Evolutionary conservation across 2,329 filamentous ascomycete species (phyloP).

Genomic region (Monosporascus sp.): DNA sequence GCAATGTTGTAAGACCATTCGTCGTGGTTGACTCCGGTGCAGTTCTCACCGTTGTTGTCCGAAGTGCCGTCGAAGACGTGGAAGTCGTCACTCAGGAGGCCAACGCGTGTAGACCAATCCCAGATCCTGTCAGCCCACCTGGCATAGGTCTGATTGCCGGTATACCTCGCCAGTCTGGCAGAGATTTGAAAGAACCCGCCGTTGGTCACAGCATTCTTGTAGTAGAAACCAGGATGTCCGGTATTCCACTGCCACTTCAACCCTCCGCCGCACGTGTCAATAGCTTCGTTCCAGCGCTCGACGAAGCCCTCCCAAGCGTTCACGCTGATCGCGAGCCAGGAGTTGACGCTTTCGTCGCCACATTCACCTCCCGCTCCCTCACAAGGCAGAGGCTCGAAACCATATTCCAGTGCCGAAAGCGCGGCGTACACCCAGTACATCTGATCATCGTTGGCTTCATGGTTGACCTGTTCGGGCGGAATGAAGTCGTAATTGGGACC

Average conservation of each 20-base stretch:
- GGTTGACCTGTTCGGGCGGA: constrained; percentile 13
- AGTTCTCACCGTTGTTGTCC: constrained; percentile 26
- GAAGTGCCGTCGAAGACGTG: constrained; percentile 33
- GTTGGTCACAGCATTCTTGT: constrained; percentile 40
- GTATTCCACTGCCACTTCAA: constrained; percentile 56
- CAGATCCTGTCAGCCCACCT: constrained; percentile 53
- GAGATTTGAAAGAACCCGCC: constrained; percentile 31
- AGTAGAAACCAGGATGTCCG: constrained; percentile 52
- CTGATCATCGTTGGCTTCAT: constrained; percentile 42
- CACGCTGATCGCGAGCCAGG: constrained; percentile 43
- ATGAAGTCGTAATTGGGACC: constrained; percentile 19
- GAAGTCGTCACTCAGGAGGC: constrained; percentile 31
- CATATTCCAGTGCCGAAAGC: constrained; percentile 40
- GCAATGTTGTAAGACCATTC: constrained; percentile 41
- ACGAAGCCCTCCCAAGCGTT: constrained; percentile 46
- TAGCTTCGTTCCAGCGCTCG: constrained; percentile 49
- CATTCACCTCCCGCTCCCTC: constrained; percentile 19
- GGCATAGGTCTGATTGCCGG: constrained; percentile 50
- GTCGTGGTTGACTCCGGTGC: constrained; percentile 17
- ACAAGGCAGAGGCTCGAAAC: constrained; percentile 29
- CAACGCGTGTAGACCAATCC: constrained; percentile 34
- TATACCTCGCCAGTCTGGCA: constrained; percentile 51
- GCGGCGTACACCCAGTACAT: constrained; percentile 44
- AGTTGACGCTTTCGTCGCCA: constrained; percentile 32
- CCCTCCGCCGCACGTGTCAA: constrained; percentile 44